These are phyloP conservation scores for Gonapodya sp. DNA, from an alignment of 192 early-diverging fungal species.

Conservation along the genomic window DNA sequence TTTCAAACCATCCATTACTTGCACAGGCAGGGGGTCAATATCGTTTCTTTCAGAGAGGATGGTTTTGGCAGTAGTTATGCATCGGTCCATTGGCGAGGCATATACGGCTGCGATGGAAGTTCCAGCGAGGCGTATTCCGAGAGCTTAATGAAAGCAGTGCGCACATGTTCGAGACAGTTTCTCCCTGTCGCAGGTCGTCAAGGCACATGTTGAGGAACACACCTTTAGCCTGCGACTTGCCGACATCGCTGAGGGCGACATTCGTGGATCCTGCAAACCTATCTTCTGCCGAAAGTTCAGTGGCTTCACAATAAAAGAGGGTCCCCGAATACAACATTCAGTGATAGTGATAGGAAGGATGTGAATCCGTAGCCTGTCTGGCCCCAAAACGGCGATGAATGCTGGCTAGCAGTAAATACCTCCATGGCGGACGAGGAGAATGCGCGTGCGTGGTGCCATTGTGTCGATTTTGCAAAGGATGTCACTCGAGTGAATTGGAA, in stretches of 20 bases:
- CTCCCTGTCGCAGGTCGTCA: too few species aligned
- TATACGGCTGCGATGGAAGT: not conserved
- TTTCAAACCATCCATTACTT: not conserved
- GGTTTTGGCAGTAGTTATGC: not conserved
- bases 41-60: not conserved
- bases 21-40: not conserved
- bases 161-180: too few species aligned
- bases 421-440: not conserved
- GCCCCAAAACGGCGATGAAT: too few species aligned
- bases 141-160: too few species aligned
- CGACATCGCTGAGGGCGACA: not conserved
- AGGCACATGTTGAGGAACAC: too few species aligned
- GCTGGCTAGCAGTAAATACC: too few species aligned
- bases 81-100: not conserved
- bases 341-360: too few species aligned
- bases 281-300: not conserved
- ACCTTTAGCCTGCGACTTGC: not conserved
- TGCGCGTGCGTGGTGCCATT: not conserved
- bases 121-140: not conserved
- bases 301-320: too few species aligned
- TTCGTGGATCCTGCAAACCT: not conserved
- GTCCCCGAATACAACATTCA: too few species aligned
- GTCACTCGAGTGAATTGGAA: too few species aligned
- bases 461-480: too few species aligned
- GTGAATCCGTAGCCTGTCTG: too few species aligned